These are phyloP conservation scores for Sherardia arvensis DNA, from an alignment of 257 asterid species.

Conservation along the genomic window DNA sequence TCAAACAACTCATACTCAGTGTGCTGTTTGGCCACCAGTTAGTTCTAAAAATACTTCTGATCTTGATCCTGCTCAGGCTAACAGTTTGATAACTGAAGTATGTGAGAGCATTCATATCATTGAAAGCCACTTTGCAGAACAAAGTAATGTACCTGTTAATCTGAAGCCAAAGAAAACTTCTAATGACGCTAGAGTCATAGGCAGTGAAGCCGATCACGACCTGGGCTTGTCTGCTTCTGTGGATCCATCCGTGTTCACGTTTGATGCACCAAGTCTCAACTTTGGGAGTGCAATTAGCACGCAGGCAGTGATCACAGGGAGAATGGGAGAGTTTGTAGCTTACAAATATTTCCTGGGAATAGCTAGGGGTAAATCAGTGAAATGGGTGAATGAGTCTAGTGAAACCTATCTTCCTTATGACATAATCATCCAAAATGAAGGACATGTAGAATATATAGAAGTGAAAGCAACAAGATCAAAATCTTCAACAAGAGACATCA, in stretches of 20 bases:
- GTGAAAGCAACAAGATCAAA: conserved; percentile 77
- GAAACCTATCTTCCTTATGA: conserved; percentile 91
- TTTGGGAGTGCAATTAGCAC: conserved; percentile 13
- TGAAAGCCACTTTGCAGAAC: conserved; percentile 19
- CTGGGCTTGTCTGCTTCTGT: too few relatives aligned
- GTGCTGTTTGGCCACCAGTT: conserved; percentile 68
- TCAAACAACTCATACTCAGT: conserved; percentile 3
- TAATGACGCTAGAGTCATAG: too few relatives aligned
- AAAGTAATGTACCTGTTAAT: conserved; percentile 21
- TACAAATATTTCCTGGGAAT: conserved; percentile 43
- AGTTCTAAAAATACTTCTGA: conserved; percentile 74
- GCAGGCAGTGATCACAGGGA: conserved; percentile 66
- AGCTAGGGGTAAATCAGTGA: conserved; percentile 35
- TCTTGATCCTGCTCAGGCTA: conserved; percentile 19
- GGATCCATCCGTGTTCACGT: conserved; percentile 19
- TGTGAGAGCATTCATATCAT: conserved; percentile 12
- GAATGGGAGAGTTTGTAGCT: conserved; percentile 75
- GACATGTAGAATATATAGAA: conserved; percentile 53
- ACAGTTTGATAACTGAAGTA: conserved; percentile 19
- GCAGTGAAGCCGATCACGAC: too few relatives aligned
- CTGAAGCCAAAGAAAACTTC: conserved; percentile 17
- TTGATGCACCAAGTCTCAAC: conserved; percentile 16
- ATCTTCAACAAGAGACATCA: conserved; percentile 57
- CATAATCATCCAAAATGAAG: conserved; percentile 44
- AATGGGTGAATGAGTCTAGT: conserved; percentile 71